phyloP scores from a whole-genome alignment of 306 rosid species.

The Spatholobus suberectus region DNA sequence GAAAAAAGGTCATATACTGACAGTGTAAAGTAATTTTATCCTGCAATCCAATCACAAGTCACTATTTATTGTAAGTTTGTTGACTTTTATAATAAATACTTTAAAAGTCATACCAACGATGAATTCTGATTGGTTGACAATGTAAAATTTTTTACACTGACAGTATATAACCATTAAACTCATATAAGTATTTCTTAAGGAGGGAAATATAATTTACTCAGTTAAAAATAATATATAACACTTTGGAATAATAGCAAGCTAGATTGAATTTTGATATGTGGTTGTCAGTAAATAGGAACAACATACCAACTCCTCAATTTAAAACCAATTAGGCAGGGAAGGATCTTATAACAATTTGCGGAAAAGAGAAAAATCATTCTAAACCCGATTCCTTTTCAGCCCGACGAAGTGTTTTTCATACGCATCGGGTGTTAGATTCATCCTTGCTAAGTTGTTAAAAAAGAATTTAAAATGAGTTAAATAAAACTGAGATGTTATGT shows the following conservation, averaged over 20 bases:
- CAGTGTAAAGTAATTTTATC: too few relatives aligned
- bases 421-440: not conserved
- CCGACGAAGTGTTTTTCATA: not conserved
- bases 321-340: not conserved
- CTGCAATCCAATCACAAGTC: too few relatives aligned
- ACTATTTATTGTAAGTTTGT: too few relatives aligned
- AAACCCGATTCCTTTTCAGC: not conserved
- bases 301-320: not conserved
- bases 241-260: not conserved
- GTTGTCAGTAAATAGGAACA: not conserved
- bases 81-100: too few relatives aligned
- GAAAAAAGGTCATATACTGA: too few relatives aligned
- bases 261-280: not conserved
- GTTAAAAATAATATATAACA: not conserved
- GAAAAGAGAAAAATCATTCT: not conserved
- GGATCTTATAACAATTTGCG: not conserved
- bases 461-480: not conserved
- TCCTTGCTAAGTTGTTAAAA: not conserved
- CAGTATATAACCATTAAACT: too few relatives aligned
- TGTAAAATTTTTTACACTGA: too few relatives aligned
- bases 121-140: too few relatives aligned
- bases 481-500: not conserved
- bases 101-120: too few relatives aligned
- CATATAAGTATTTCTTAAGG: not conserved
- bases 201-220: not conserved